Evolutionary conservation across 192 early-diverging fungal genomes (phyloP).

Genomic region (Anaeromyces robustus): DNA sequence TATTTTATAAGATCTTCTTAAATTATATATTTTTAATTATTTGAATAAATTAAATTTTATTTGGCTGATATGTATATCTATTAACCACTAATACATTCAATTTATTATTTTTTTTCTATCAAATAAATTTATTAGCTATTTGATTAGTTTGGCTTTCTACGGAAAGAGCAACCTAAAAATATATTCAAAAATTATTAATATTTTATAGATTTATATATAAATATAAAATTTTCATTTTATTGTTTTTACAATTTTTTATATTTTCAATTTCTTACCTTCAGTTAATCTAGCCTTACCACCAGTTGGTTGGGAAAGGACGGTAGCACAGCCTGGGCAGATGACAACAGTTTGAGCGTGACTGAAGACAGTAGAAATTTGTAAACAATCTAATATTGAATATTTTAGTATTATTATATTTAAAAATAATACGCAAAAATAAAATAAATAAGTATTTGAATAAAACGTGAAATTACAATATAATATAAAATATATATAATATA

Average conservation of each 20-base stretch:
- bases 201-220: no score
- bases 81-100: neutral
- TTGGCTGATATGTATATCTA: neutral
- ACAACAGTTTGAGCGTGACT: slow-evolving; percentile 98
- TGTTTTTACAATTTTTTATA: neutral
- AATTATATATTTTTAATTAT: neutral
- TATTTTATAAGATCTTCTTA: no score
- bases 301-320: slow-evolving; percentile 97
- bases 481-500: no score
- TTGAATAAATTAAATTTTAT: neutral
- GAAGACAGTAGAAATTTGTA: slow-evolving; percentile 97
- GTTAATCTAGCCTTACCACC: slow-evolving; percentile 44
- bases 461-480: no score
- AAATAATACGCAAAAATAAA: no score
- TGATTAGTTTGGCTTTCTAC: neutral
- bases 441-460: no score
- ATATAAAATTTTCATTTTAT: no score
- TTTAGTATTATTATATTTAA: no score
- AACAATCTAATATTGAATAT: slow-evolving; percentile 48
- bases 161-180: neutral
- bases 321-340: slow-evolving; percentile 84
- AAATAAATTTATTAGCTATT: neutral
- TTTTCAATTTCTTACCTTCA: neutral
- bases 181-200: no score
- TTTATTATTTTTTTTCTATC: neutral